Percentiles rank a stretch among this genome's conserved stretches.
Conservation (phyloP, 768 basidiomycete genomes). For the Exidia glandulosa region DNA sequence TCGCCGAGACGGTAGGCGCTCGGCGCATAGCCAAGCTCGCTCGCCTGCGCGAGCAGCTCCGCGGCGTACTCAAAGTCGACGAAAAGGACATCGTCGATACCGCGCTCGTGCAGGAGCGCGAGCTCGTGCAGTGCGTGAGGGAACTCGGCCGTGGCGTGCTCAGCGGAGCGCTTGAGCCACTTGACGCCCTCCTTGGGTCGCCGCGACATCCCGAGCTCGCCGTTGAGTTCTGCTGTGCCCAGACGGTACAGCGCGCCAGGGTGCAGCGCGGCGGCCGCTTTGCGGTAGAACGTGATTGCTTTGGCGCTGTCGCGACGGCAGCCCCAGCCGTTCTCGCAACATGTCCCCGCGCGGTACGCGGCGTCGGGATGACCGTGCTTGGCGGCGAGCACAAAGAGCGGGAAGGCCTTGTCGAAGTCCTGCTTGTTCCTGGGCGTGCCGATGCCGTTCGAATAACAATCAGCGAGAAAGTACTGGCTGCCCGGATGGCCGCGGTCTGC, state of each 20-base stretch:
- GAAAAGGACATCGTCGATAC: conserved; percentile 96
- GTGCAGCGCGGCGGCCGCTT: conserved; percentile 83
- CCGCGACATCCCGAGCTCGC: conserved; percentile 77
- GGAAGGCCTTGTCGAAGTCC: conserved; percentile 96
- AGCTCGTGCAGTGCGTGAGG: conserved; percentile 94
- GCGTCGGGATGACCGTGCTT: conserved; percentile 97
- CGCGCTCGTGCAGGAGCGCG: conserved; percentile 88
- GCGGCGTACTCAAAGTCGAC: conserved; percentile 93
- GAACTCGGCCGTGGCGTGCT: conserved; percentile 88
- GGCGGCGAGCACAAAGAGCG: conserved; percentile 88
- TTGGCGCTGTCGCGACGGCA: conserved; percentile 87
- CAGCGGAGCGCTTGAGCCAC: conserved; percentile 95
- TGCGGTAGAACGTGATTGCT: conserved; percentile 86
- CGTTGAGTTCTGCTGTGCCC: conserved; percentile 92
- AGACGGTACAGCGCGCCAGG: conserved; percentile 95
- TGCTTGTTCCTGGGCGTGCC: conserved; percentile 82
- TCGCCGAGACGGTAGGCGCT: conserved; percentile 93
- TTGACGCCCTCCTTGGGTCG: conserved; percentile 94
- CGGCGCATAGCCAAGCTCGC: conserved; percentile 92
- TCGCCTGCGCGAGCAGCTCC: conserved; percentile 88
- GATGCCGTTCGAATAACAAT: conserved; percentile 98
- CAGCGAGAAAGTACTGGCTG: conserved; percentile 95
- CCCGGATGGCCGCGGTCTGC: conserved; percentile 91
- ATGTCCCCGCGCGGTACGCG: conserved; percentile 89
- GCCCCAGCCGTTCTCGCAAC: conserved; percentile 99